Evolutionary conservation across 495 filamentous ascomycete genomes (phyloP), one percentile per base, ranked within the genome.

Genomic region (Apodospora peruviana): DNA sequence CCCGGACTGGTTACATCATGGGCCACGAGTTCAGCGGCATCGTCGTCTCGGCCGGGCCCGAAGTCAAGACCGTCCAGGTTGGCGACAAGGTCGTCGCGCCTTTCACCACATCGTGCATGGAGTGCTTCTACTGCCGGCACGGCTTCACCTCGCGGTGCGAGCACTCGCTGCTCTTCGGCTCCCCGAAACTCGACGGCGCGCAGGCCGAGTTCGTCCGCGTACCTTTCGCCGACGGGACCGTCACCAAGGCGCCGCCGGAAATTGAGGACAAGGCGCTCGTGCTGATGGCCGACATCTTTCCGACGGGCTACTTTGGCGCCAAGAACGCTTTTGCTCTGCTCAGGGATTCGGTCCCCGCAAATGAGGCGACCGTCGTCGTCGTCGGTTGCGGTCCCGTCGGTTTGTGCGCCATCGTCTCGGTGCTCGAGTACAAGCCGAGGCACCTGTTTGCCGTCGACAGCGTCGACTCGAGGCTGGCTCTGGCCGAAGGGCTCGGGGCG

Each of bases 121-220:
- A 83, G 34, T 96, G 91, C 69, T 96, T 91, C 75, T 96, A 95
- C 75, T 98, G 91, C 77, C 80, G 74, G 38, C 78, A 84, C 51
- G 85, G 85, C 16, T 86, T 78, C 67, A 89, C 90, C 10, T 90
- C 89, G 9, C 84, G 91, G 43, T 98, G 93, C 66, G 73, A 75
- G n/a, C 80, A 87, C 52, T 76, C 71, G 19, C 64, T 76, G 17
- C 76, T 98, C 1, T 95, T 95, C 56, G 91, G 91, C 35, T 85
- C 76, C 37, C 69, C 77, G 14, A 64, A 65, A 4, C 72, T 96
- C 23, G 90, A 96, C 60, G 93, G 93, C 50, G 89, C 78, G 4
- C 91, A 98, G 67, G 91, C 93, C 23, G 85, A 96, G 72, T 96
- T 85, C 66, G 86, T 95, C 40, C 83, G 91, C 12, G 78, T 95